phyloP scores from a whole-genome alignment of 371 early-diverging fungal species.

The Actinomortierella wolfii region DNA sequence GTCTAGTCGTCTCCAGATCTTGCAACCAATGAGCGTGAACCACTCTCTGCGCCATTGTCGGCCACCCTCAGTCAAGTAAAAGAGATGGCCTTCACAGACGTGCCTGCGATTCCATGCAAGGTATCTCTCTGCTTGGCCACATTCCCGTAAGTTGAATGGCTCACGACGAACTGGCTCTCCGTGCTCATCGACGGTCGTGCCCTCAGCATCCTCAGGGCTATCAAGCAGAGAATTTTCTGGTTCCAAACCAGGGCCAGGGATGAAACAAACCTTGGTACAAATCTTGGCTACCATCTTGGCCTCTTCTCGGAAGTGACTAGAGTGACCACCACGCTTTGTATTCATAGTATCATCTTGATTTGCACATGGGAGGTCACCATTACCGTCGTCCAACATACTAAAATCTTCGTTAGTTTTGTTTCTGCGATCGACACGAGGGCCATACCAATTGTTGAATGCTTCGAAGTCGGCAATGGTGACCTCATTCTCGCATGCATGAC shows the following conservation, averaged over 20 bases:
- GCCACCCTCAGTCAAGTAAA: slow-evolving; percentile 12
- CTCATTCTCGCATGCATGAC: slow-evolving; percentile 12
- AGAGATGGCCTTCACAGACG: slow-evolving; percentile 9
- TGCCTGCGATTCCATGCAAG: slow-evolving; percentile 15
- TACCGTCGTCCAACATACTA: too few species aligned
- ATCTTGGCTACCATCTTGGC: slow-evolving; percentile 14
- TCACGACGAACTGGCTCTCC: slow-evolving; percentile 7
- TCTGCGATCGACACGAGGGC: background rate
- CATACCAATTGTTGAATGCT: slow-evolving; percentile 27
- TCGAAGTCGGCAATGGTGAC: slow-evolving; percentile 25
- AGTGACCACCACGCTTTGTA: too few species aligned
- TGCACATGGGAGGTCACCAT: too few species aligned
- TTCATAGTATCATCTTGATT: too few species aligned
- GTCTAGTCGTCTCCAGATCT: slow-evolving; percentile 12
- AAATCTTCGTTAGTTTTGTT: too few species aligned
- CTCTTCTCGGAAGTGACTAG: too few species aligned
- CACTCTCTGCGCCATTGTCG: slow-evolving; percentile 12
- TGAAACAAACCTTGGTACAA: slow-evolving; percentile 16
- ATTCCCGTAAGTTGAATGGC: slow-evolving; percentile 28
- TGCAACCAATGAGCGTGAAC: slow-evolving; percentile 19
- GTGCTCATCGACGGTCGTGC: slow-evolving; percentile 19
- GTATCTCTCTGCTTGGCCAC: slow-evolving; percentile 18
- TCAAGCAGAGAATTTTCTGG: slow-evolving; percentile 10
- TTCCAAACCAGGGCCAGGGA: slow-evolving; percentile 29
- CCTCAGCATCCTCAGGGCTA: too few species aligned